These are phyloP conservation scores for Pneumocystis sp. DNA, from an alignment of 1,139 yeast genomes.

Conservation along the genomic window DNA sequence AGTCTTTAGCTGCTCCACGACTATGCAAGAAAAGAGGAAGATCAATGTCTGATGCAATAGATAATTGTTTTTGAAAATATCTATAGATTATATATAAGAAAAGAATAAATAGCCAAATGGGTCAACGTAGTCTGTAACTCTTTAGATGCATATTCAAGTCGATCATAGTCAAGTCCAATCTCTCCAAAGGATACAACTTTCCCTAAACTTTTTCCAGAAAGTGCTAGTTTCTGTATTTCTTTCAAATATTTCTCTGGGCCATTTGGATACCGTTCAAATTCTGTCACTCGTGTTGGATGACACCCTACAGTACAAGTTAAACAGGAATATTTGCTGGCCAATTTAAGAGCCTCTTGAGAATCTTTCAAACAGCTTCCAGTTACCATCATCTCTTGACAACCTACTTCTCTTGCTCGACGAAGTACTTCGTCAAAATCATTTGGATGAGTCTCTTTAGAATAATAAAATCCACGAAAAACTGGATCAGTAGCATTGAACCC, in stretches of 20 bases:
- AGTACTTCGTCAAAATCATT: constrained; percentile 53
- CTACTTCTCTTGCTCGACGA: constrained; percentile 46
- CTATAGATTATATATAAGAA: constrained; percentile 12
- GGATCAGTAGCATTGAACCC: constrained; percentile 57
- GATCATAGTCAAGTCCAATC: constrained; percentile 58
- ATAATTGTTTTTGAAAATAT: constrained; percentile 60
- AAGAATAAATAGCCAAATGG: background rate
- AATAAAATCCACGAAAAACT: constrained; percentile 72
- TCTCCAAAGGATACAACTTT: constrained; percentile 20
- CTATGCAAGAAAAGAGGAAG: constrained; percentile 80
- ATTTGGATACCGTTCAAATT: constrained; percentile 1
- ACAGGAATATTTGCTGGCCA: constrained; percentile 27
- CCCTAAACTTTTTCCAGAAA: constrained; percentile 36
- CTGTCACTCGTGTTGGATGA: constrained; percentile 40
- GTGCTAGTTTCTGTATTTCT: constrained; percentile 36
- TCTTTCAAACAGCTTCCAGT: constrained; percentile 73
- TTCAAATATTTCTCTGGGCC: constrained; percentile 24
- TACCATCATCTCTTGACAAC: constrained; percentile 56
- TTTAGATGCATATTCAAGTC: constrained; percentile 59
- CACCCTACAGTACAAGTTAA: constrained; percentile 69
- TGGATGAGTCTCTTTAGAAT: constrained; percentile 52
- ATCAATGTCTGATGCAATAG: constrained; percentile 38
- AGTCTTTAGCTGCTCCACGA: constrained; percentile 78
- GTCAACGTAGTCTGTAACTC: constrained; percentile 39
- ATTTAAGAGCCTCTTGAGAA: constrained; percentile 34